Conservation (phyloP, 176 grass and related monocot species). For the Oryza rufipogon region DNA sequence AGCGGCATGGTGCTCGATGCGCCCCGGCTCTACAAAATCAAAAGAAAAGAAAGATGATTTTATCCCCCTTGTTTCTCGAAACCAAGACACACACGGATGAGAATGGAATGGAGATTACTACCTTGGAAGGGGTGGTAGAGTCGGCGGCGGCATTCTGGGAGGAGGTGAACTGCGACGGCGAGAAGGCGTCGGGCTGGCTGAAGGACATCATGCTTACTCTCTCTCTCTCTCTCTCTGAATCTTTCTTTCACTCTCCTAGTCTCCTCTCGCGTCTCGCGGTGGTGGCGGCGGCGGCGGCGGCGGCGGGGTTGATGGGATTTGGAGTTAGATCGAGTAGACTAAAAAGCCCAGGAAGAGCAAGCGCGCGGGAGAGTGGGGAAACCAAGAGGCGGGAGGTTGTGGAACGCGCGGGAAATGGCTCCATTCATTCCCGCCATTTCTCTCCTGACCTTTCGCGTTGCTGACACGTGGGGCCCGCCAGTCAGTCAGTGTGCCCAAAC, state of each 20-base stretch:
- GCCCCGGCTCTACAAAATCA: constrained; percentile 52
- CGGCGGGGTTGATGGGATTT: neutral
- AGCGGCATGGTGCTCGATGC: constrained; percentile 60
- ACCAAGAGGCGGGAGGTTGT: too few species aligned
- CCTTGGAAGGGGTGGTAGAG: constrained; percentile 48
- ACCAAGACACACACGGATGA: too few species aligned
- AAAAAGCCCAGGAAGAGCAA: neutral
- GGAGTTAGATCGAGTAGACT: neutral
- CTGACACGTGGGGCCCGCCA: neutral
- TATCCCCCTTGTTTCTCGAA: neutral
- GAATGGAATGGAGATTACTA: neutral
- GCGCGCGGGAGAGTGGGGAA: neutral
- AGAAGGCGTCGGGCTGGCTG: constrained; percentile 53
- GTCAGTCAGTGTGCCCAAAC: neutral
- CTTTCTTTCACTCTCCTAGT: neutral
- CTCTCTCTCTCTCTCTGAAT: too few species aligned
- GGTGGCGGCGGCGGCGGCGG: neutral
- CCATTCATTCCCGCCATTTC: constrained; percentile 33
- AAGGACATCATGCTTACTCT: constrained; percentile 38
- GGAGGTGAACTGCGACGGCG: constrained; percentile 47
- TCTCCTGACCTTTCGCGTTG: neutral
- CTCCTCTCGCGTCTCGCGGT: neutral
- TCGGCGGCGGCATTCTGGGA: constrained; percentile 52
- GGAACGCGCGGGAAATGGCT: constrained; percentile 11
- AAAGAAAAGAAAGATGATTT: neutral